These are phyloP conservation scores for Chalciporus pseudorubinellus DNA, from an alignment of 768 basidiomycete genomes.

Conservation along the genomic window DNA sequence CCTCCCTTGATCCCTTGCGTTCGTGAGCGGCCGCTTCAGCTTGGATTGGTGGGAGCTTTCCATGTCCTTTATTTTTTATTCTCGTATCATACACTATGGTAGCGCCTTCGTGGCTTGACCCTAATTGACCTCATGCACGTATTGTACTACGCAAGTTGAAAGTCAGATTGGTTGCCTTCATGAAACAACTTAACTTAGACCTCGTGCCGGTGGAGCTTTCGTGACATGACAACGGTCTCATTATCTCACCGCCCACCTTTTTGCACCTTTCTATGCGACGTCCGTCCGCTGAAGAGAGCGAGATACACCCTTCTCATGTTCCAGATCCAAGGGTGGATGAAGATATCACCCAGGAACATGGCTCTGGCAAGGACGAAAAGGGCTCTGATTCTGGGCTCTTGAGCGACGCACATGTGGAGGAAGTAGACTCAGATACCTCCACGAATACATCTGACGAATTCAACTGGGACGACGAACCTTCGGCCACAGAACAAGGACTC, in stretches of 20 bases:
- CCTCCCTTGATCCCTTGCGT: slow-evolving; percentile 7
- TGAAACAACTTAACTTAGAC: background rate
- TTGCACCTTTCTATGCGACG: slow-evolving; percentile 4
- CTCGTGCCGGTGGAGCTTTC: slow-evolving; percentile 6
- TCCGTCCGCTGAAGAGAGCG: slow-evolving; percentile 2
- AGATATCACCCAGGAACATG: background rate
- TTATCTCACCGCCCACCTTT: background rate
- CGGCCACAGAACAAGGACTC: slow-evolving; percentile 29
- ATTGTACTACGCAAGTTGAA: background rate
- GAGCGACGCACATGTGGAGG: slow-evolving; percentile 6
- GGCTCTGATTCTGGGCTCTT: slow-evolving; percentile 1
- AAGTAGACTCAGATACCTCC: slow-evolving; percentile 36
- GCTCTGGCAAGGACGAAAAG: slow-evolving; percentile 13
- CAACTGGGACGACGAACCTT: slow-evolving; percentile 63
- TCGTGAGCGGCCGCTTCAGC: too few relatives aligned
- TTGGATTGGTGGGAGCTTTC: too few relatives aligned
- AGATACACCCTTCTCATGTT: slow-evolving; percentile 2
- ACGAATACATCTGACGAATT: slow-evolving; percentile 70
- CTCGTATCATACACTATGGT: background rate
- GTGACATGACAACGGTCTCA: background rate
- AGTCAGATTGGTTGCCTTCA: too few relatives aligned
- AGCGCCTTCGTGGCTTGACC: too few relatives aligned
- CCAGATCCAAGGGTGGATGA: slow-evolving; percentile 10
- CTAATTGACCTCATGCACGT: too few relatives aligned
- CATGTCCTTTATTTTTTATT: too few relatives aligned